Evolutionary conservation across 2,329 filamentous ascomycete species (phyloP).

Genomic region (Colletotrichum siamense): DNA sequence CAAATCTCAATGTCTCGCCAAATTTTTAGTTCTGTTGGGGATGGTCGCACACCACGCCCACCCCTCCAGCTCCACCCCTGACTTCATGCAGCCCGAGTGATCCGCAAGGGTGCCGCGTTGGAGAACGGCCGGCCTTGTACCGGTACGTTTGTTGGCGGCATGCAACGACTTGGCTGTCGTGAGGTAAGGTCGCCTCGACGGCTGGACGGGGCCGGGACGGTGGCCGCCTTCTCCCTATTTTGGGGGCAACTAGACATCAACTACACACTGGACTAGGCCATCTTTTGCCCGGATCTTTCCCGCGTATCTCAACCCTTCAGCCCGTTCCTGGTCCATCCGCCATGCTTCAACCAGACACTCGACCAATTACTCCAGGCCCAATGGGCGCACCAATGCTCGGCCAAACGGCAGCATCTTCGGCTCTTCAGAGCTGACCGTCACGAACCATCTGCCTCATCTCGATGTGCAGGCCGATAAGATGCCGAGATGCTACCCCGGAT

Average conservation of each 20-base stretch:
- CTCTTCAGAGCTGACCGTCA: background rate
- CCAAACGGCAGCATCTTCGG: conserved; percentile 19
- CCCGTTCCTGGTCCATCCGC: background rate
- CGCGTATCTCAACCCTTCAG: conserved; percentile 1
- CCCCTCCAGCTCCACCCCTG: conserved; percentile 19
- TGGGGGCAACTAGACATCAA: background rate
- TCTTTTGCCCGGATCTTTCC: conserved; percentile 3
- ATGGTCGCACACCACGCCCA: conserved; percentile 27
- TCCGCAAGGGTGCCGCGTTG: conserved; percentile 21
- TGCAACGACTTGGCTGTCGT: background rate
- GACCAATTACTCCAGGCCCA: background rate
- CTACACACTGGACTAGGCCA: background rate
- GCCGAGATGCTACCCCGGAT: conserved; percentile 14
- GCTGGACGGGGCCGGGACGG: background rate
- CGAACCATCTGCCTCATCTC: background rate
- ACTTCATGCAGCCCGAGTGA: conserved; percentile 22
- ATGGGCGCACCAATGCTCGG: conserved; percentile 14
- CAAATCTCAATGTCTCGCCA: conserved; percentile 24
- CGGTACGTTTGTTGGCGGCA: conserved; percentile 22
- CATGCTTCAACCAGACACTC: background rate
- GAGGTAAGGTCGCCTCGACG: background rate
- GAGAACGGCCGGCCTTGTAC: conserved; percentile 27
- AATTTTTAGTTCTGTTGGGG: conserved; percentile 49
- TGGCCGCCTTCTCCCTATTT: background rate
- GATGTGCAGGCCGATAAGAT: conserved; percentile 11